Conservation (phyloP, 1,284 basidiomycete genomes). For the Calocybe gambosa region DNA sequence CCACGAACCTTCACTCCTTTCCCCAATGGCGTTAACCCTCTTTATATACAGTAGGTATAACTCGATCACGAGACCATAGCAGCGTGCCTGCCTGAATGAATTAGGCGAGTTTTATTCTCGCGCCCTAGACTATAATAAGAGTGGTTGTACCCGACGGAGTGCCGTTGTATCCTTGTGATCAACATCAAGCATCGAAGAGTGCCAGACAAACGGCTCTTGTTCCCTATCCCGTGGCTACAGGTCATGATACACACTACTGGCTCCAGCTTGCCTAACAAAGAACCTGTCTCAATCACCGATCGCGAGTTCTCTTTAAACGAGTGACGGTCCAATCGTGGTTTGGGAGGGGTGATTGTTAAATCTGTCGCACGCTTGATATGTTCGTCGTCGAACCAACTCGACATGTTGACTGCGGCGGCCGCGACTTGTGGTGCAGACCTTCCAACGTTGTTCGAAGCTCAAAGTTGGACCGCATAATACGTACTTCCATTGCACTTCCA, state of each 20-base stretch:
- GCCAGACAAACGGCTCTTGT: conserved; percentile 4
- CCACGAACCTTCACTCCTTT: conserved; percentile 1
- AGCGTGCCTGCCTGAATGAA: not conserved
- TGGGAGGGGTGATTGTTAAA: not conserved
- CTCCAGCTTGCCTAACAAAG: not conserved
- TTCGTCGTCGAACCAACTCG: not conserved
- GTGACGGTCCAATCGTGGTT: not conserved
- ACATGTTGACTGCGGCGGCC: not conserved
- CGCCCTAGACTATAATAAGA: conserved; percentile 5
- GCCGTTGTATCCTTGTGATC: conserved; percentile 6
- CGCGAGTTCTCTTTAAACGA: not conserved
- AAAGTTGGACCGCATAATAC: not conserved
- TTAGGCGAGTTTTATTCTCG: not conserved
- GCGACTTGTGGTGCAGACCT: not conserved
- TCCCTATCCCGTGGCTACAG: conserved; percentile 1
- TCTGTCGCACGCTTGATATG: not conserved
- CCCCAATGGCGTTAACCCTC: not conserved
- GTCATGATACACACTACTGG: not conserved
- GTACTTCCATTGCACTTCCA: not conserved
- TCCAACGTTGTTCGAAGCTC: not conserved
- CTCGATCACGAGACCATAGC: not conserved
- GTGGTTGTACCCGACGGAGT: conserved; percentile 7
- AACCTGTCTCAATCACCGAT: not conserved
- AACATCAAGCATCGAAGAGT: not conserved
- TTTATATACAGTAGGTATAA: not conserved